Evolutionary conservation across 1,284 basidiomycete genomes (phyloP).

Genomic region (Trichosporon coremiiforme): DNA sequence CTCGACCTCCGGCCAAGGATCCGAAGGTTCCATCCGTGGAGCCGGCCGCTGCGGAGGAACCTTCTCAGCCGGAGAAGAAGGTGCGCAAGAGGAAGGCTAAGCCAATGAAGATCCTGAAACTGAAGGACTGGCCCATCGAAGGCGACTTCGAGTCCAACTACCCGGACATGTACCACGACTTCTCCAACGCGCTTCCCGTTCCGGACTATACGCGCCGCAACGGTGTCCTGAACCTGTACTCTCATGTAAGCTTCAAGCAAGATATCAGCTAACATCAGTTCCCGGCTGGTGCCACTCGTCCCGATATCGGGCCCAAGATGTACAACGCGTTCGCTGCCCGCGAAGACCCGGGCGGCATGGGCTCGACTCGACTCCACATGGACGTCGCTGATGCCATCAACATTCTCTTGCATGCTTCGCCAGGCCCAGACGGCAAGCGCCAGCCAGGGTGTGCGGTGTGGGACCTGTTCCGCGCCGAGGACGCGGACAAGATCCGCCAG

Average conservation of each 20-base stretch:
- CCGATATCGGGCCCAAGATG: conserved; percentile 78
- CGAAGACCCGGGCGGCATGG: conserved; percentile 38
- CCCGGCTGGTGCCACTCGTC: conserved; percentile 76
- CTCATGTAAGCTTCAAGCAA: conserved; percentile 45
- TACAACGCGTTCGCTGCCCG: conserved; percentile 57
- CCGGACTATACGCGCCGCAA: conserved; percentile 86
- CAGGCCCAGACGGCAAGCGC: conserved; percentile 65
- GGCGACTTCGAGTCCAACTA: conserved; percentile 79
- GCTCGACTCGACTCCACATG: conserved; percentile 81
- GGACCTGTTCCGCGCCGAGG: conserved; percentile 84
- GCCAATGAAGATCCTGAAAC: conserved; percentile 20
- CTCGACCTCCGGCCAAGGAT: background rate
- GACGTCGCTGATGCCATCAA: conserved; percentile 95
- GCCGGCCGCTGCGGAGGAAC: background rate
- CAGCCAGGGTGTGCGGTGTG: conserved; percentile 86
- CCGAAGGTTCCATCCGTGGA: background rate
- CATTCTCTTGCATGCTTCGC: conserved; percentile 77
- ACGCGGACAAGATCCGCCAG: conserved; percentile 72
- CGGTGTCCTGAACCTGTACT: conserved; percentile 79
- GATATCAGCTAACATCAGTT: conserved; percentile 65
- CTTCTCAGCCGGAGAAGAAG: background rate
- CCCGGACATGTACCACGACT: conserved; percentile 85
- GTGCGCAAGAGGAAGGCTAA: conserved; percentile 28
- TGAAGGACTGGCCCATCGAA: conserved; percentile 82
- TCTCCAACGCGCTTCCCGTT: conserved; percentile 76